Conservation (phyloP, 2,329 filamentous ascomycete species). For the Achaetomium macrosporum region DNA sequence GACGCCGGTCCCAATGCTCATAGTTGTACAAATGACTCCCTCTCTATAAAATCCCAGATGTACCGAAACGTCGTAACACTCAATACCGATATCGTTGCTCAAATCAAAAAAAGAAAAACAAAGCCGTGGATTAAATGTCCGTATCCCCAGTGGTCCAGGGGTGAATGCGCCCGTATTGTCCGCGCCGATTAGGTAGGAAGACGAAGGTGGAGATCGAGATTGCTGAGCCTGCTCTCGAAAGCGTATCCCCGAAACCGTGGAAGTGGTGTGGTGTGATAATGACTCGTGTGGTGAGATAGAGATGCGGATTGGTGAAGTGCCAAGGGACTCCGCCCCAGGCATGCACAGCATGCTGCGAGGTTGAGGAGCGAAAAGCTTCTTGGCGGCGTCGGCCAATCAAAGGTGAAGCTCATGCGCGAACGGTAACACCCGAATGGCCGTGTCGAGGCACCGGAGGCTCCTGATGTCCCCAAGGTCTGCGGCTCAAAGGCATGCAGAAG, state of each 20-base stretch:
- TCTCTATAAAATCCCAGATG: slow-evolving; percentile 5
- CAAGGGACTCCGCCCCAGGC: slow-evolving; percentile 1
- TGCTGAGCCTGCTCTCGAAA: slow-evolving; percentile 23
- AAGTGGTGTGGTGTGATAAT: slow-evolving; percentile 8
- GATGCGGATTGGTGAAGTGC: slow-evolving; percentile 7
- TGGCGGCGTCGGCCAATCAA: slow-evolving; percentile 15
- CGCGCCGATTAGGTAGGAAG: slow-evolving; percentile 12
- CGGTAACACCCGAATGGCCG: slow-evolving; percentile 11
- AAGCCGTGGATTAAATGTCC: slow-evolving; percentile 25
- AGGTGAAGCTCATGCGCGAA: neutral
- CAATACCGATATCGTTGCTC: slow-evolving; percentile 20
- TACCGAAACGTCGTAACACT: slow-evolving; percentile 15
- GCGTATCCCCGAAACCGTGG: slow-evolving; percentile 3
- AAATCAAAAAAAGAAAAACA: slow-evolving; percentile 12
- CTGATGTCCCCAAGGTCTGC: slow-evolving; percentile 10
- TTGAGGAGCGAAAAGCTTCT: neutral
- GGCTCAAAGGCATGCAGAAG: slow-evolving; percentile 12
- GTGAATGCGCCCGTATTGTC: slow-evolving; percentile 12
- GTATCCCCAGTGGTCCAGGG: slow-evolving; percentile 24
- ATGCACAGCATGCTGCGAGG: slow-evolving; percentile 12
- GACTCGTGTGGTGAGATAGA: slow-evolving; percentile 1
- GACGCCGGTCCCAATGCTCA: slow-evolving; percentile 18
- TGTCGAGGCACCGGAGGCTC: slow-evolving; percentile 3
- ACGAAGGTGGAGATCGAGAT: slow-evolving; percentile 12
- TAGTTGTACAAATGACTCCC: slow-evolving; percentile 13